Evolutionary conservation across 2,329 filamentous ascomycete species (phyloP), one percentile per base, ranked within the genome.

Genomic region (Lasiodiplodia citricola): DNA sequence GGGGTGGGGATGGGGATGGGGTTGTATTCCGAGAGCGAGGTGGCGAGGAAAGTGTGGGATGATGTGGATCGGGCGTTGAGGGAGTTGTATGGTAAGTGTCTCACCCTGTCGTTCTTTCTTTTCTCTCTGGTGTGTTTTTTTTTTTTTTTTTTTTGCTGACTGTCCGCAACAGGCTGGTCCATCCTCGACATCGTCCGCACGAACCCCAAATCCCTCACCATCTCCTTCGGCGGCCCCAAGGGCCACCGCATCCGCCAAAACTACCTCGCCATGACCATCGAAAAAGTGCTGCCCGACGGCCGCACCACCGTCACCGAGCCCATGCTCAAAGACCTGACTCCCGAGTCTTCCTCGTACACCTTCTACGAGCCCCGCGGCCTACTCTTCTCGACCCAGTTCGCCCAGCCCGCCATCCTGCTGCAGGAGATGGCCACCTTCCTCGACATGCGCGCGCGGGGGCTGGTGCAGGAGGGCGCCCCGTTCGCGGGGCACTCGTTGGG

Each of bases 21-120:
- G n/a, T 71, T 83, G n/a, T 82, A 82, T 60, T 75, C 71, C 14
- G 70, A 69, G 1, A 78, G 74, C 28, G 25, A 74, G 11, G 74
- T 74, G 14, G 80, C 80, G 2, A 71, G 71, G 44, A 69, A 68
- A 4, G 71, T 81, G 5, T 83, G 81, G 81, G 81, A 97, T 80
- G 90, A 94, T 70, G 78, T 75, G 6, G 80, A 82, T 68, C 74
- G 70, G 25, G 73, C 76, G 67, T 78, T 80, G 52, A 70, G 75
- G 7, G 73, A 77, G 8, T 74, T 70, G 71, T 79, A 76, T 70
- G 79, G 80, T 76, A 69, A 64, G 72, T 56, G 1, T 18, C 2
- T 13, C 35, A 2, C 47, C 8, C 1, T 28, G 2, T 31, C 5
- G 3, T 13, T 28, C 31, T 16, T 3, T 0, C 1, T 16, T n/a